These are phyloP conservation scores for Thermomucor indicae-seudaticae DNA, from an alignment of 371 early-diverging fungal species.

Conservation along the genomic window DNA sequence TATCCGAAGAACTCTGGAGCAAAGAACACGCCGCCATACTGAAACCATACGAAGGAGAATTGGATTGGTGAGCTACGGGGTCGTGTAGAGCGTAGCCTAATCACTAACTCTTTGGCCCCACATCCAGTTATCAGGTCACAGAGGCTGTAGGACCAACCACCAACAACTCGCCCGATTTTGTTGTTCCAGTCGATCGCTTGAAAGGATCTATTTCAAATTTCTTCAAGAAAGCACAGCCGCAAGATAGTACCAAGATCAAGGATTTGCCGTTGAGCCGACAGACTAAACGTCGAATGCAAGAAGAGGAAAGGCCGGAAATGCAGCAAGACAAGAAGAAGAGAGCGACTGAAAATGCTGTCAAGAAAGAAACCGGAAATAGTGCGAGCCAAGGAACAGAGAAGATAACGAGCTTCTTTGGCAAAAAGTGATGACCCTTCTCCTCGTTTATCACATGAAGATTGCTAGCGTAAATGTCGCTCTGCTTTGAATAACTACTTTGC, in stretches of 20 bases:
- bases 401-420: constrained; percentile 2
- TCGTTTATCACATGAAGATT: constrained; percentile 27
- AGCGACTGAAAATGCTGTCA: not conserved
- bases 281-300: not conserved
- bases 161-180: constrained; percentile 41
- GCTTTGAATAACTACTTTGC: constrained; percentile 39
- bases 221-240: constrained; percentile 12
- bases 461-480: constrained; percentile 44
- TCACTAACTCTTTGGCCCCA: constrained; percentile 4
- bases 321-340: not conserved
- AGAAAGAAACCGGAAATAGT: not conserved
- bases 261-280: too few species aligned
- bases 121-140: constrained; percentile 37
- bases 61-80: constrained; percentile 30
- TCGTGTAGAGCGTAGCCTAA: not conserved
- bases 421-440: not conserved
- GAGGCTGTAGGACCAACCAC: constrained; percentile 31
- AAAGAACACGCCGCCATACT: constrained; percentile 34
- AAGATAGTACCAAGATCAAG: too few species aligned
- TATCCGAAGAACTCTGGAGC: constrained; percentile 49
- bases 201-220: constrained; percentile 32
- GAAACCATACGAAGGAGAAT: constrained; percentile 49
- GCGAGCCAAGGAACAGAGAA: constrained; percentile 4
- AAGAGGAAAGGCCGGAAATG: not conserved
- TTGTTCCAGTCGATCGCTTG: constrained; percentile 29